Evolutionary conservation across 2,329 filamentous ascomycete genomes (phyloP), one percentile per base, ranked within the genome.

Genomic region (Talaromyces sp.): DNA sequence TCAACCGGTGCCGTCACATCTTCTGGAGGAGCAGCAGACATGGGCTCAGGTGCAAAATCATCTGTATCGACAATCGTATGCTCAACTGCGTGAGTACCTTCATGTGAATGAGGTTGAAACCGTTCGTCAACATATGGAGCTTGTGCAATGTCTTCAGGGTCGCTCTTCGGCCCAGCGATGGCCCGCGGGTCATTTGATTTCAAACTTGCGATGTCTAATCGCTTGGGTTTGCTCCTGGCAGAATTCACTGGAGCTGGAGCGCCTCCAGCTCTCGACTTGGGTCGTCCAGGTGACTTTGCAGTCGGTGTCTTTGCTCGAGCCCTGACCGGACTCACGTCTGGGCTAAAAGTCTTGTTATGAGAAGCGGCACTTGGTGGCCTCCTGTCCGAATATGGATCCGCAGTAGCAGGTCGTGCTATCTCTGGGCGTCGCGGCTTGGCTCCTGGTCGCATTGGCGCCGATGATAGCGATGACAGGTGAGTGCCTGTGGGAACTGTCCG

Each of bases 391-490:
- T 72, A 73, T 17, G 70, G 72, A 50, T 73, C 70, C 46, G 72
- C 69, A 24, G 73, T 75, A 50, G 70, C 69, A 14, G 73, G 72
- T 21, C 72, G 72, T 56, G 66, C 65, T n/a, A 74, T 21, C 59
- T 77, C 74, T n/a, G 74, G 68, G 29, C 72, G 68, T 31, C 74
- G 71, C 21, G 73, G 66, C 52, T 74, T 76, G 55, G 68, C 67
- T 5, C 66, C 70, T 5, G 77, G 81, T 55, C 86, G 79, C 64
- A 86, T 81, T 24, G 85, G 85, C 17, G 84, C 86, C 51, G 84
- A 82, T 67, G 85, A 84, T 11, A 88, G 62, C 24, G 77, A 75
- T n/a, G 75, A 75, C 27, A 72, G 62, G 58, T 70, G 69, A 35
- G 74, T 62, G 2, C 70, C 71, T 5, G 75, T 74, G n/a, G 74